A percentile compares a stretch with the other conserved stretches of the same genome.
Conservation (phyloP, 202 grass and related monocot species). For the Setaria italica region DNA sequence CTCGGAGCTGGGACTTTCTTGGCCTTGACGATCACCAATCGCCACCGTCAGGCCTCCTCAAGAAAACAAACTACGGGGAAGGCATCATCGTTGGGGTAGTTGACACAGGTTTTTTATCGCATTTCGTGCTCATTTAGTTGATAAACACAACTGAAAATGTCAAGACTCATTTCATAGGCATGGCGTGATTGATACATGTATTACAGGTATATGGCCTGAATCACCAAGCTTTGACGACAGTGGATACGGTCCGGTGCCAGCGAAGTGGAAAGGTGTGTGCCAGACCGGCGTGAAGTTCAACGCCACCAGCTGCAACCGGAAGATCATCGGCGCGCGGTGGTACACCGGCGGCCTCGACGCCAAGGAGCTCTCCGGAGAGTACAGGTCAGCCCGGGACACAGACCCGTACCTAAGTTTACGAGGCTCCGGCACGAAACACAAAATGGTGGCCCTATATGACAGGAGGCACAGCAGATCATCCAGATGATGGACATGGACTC, state of each 20-base stretch:
- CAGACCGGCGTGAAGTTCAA: neutral
- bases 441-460: too few relatives aligned
- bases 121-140: too few relatives aligned
- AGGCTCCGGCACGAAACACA: too few relatives aligned
- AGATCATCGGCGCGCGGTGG: conserved; percentile 55
- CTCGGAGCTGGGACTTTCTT: conserved; percentile 13
- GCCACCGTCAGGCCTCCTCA: neutral
- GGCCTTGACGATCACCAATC: neutral
- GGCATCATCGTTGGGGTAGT: neutral
- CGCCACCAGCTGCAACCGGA: conserved; percentile 37
- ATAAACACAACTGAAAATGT: too few relatives aligned
- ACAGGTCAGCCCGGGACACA: neutral
- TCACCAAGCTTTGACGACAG: conserved; percentile 43
- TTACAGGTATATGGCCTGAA: conserved; percentile 55
- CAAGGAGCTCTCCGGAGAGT: neutral
- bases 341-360: neutral
- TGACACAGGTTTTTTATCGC: neutral
- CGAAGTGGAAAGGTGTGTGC: conserved; percentile 42
- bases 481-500: too few relatives aligned
- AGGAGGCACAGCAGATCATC: too few relatives aligned
- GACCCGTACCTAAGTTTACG: too few relatives aligned
- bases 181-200: too few relatives aligned
- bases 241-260: conserved; percentile 17
- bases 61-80: neutral
- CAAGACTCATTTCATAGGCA: too few relatives aligned